Base-by-base conservation (phyloP, 129 eudicot species). In the Sambucus nigra region DNA sequence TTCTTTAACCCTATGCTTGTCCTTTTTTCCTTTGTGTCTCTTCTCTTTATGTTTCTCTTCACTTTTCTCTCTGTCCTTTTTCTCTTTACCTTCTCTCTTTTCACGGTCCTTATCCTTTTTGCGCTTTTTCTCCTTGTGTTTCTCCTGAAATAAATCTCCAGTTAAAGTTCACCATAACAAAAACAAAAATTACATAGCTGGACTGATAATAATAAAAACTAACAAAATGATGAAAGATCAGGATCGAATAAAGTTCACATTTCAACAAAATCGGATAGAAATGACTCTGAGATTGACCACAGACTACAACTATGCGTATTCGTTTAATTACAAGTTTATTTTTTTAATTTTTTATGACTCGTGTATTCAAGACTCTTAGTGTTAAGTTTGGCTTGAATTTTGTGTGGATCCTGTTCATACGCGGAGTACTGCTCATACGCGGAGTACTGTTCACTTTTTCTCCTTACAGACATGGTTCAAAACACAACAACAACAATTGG, bases 81-180 rank as follows among this genome's bases (percentile, higher is more conserved):
- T 61, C 49, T 74, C 63, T 23, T 39, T 74, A 21, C 29, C 47
- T 55, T 49, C 29, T 13, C 33, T 25, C 1, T 63, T 70, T 40
- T 47, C 45, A 51, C 59, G 58, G 9, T 65, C 49, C 22, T 26
- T 59, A 23, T 53, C 73, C 35, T 73, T 57, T 60, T 71, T 73
- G 25, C 61, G 61, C 70, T 63, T 69, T 25, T 67, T 73, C 50
- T 73, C 46, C 44, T 69, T 60, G 45, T 47, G 72, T 63, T 69
- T 74, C 72, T 59, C 80, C 80, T 75, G 72, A 46, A 44, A 55
- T 11, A 67, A 25, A 45, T 32, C 11, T 31, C 18, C 14, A n/a
- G 9, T 27, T n/a, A 20, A 27, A 11, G 31, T 55, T 39, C 0
- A 17, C n/a, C 5, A 25, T 22, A 52, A 28, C 26, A 4, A 4